A percentile compares a stretch with the other conserved stretches of the same genome.
These are phyloP conservation scores for Benincasa hispida DNA, from an alignment of 306 rosid species.

Conservation along the genomic window DNA sequence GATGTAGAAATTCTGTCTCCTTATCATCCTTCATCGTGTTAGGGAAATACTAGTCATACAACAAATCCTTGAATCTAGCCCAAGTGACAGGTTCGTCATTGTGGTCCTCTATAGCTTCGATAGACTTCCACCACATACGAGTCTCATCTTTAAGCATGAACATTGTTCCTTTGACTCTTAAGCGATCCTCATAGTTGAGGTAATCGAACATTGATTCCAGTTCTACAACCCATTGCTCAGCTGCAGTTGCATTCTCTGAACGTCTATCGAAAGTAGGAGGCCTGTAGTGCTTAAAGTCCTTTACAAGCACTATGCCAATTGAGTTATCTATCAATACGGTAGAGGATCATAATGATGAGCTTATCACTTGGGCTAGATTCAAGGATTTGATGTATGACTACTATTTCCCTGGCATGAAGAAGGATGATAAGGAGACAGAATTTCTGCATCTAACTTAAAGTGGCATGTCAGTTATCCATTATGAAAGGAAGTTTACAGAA, in stretches of 20 bases:
- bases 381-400: too few species aligned
- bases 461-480: too few species aligned
- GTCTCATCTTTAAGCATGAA: neutral
- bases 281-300: neutral
- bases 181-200: neutral
- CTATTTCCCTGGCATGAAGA: too few species aligned
- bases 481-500: too few species aligned
- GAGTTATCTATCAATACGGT: too few species aligned
- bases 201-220: neutral
- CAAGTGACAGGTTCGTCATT: neutral
- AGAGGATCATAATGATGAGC: too few species aligned
- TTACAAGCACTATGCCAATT: too few species aligned
- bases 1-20: neutral
- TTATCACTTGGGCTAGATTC: too few species aligned
- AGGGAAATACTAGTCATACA: too few species aligned
- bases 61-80: neutral
- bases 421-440: too few species aligned
- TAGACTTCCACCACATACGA: neutral
- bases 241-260: too few species aligned
- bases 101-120: neutral
- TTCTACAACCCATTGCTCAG: neutral
- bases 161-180: neutral
- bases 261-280: neutral
- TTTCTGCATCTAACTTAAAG: too few species aligned
- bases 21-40: neutral